Evolutionary conservation across 495 filamentous ascomycete species (phyloP).

Genomic region (Cercophora newfieldiana): DNA sequence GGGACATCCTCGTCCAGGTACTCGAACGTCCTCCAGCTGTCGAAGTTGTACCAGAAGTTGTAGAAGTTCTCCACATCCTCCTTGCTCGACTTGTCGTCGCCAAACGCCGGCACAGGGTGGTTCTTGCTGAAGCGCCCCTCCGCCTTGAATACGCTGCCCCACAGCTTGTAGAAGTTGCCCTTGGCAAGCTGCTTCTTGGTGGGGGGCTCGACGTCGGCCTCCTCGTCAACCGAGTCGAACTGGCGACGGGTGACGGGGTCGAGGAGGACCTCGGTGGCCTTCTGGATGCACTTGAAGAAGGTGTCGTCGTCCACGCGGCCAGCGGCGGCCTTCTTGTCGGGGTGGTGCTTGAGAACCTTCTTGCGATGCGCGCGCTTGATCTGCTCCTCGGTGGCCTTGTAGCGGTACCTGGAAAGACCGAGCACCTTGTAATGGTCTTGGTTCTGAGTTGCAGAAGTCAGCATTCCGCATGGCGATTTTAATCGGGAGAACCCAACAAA

Average conservation of each 20-base stretch:
- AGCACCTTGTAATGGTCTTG: constrained; percentile 99
- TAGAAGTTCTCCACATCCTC: constrained; percentile 93
- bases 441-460: constrained; percentile 53
- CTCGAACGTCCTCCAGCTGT: constrained; percentile 96
- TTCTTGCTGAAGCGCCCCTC: constrained; percentile 90
- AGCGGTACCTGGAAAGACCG: constrained; percentile 88
- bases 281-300: constrained; percentile 99
- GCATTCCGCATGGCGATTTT: neutral
- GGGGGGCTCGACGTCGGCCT: constrained; percentile 85
- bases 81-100: constrained; percentile 80
- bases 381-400: constrained; percentile 89
- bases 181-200: constrained; percentile 83
- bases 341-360: constrained; percentile 98
- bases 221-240: constrained; percentile 94
- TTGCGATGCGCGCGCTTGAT: constrained; percentile 98
- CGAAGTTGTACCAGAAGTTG: constrained; percentile 99
- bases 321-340: constrained; percentile 94
- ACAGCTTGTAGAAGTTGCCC: constrained; percentile 92
- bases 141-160: constrained; percentile 80
- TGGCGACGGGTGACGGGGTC: constrained; percentile 93
- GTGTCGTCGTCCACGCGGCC: constrained; percentile 88
- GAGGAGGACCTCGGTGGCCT: constrained; percentile 87
- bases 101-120: constrained; percentile 82
- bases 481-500: constrained; percentile 35
- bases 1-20: constrained; percentile 98